Base-by-base conservation (phyloP, 106 monocot species). In the Phalaenopsis equestris region DNA sequence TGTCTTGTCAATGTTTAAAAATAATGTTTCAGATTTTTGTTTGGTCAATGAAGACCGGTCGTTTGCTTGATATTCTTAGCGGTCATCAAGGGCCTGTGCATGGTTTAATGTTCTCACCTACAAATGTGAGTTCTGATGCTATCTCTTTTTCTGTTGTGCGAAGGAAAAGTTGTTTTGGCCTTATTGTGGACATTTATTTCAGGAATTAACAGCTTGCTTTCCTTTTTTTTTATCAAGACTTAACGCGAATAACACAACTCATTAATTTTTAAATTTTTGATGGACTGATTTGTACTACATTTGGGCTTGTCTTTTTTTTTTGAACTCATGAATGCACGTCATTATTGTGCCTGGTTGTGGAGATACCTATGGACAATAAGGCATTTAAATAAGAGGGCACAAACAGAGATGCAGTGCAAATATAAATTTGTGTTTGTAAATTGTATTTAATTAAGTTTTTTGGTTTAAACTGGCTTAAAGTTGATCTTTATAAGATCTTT, bases 1-100 rank as follows among this genome's bases (percentile, higher is more conserved):
- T 46, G 5, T 70, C n/a, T 77, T 73, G n/a, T 42, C 18, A 45
- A 46, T 21, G 8, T 49, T 68, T 72, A 75, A 75, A 61, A 17
- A 56, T 68, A 52, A 30, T 6, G 3, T 82, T 76, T 72, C 88
- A 99, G 98, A 93, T 99, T 79, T 99, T 88, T 91, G 89, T 99
- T 83, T 99, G 98, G 98, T 93, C 90, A 24, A 93, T 94, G 94
- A 94, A 99, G 86, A 99, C 94, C 77, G 94, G 91, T 1, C 94
- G 92, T 72, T 88, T 99, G 78, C 81, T 99, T 68, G 98, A 99
- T 83, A 75, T 92, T 84, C 90, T 99, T 36, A 91, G 98, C 83
- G 98, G 98, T 70, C 98, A 99, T 78, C 89, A 87, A 72, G 94
- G 93, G 72, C 98, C 98, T 81, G 98, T 99, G 81, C 98, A 99